A percentile compares a stretch with the other conserved stretches of the same genome.
Evolutionary conservation across 306 rosid species (phyloP).

Genomic region (Hippophae rhamnoides): DNA sequence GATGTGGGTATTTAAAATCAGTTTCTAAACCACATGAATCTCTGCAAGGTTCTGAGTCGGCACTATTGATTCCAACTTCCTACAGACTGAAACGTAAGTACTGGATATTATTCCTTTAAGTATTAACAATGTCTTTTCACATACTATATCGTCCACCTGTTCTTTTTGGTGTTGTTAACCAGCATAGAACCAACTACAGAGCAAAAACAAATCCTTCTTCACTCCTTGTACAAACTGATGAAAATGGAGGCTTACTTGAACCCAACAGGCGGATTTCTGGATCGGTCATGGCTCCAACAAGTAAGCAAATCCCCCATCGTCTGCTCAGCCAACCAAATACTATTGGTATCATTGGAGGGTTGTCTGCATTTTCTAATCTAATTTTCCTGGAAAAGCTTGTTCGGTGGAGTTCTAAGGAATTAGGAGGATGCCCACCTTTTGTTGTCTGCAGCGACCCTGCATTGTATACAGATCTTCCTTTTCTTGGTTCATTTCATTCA

Average conservation of each 20-base stretch:
- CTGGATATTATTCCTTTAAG: too few species aligned
- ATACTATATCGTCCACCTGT: slow-evolving; percentile 23
- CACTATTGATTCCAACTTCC: too few species aligned
- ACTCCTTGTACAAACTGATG: slow-evolving; percentile 25
- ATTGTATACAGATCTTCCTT: slow-evolving; percentile 33
- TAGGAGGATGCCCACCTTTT: slow-evolving; percentile 63
- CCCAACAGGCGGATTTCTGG: slow-evolving; percentile 15
- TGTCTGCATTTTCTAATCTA: slow-evolving; percentile 57
- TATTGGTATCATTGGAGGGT: slow-evolving; percentile 70
- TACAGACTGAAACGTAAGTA: too few species aligned
- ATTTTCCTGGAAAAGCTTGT: slow-evolving; percentile 81
- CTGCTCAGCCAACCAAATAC: slow-evolving; percentile 54
- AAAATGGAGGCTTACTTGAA: slow-evolving; percentile 32
- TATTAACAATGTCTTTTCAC: slow-evolving; percentile 22
- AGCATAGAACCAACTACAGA: slow-evolving; percentile 20
- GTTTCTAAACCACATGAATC: too few species aligned
- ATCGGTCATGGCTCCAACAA: slow-evolving; percentile 20
- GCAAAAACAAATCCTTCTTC: slow-evolving; percentile 32
- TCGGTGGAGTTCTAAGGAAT: slow-evolving; percentile 46
- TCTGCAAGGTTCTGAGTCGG: too few species aligned
- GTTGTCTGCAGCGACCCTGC: slow-evolving; percentile 63
- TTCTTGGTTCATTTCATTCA: slow-evolving; percentile 24
- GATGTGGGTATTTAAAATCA: too few species aligned
- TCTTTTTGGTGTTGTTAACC: slow-evolving; percentile 19
- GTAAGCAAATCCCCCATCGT: slow-evolving; percentile 16